Base-by-base conservation (phyloP, 2,329 filamentous ascomycete genomes). In the Chaetothyriales sp. region DNA sequence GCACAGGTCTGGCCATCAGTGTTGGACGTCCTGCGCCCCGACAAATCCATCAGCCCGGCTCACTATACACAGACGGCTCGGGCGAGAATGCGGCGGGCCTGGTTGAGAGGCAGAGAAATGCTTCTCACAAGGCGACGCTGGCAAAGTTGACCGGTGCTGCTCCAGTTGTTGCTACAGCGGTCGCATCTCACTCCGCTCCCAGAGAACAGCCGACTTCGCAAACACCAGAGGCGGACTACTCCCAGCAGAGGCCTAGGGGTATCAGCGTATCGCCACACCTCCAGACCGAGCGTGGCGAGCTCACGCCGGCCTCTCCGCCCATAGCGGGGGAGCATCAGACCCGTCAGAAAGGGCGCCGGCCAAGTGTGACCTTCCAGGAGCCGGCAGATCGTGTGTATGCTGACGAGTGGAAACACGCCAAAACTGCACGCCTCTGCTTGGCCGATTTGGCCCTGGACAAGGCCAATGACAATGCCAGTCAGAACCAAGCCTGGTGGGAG, bases 401-500 rank as follows among this genome's bases (percentile, higher is more conserved):
- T 22, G 66, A 66, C 18, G 84, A 89, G 62, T 88, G 84, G 83
- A 81, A 77, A 62, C 80, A 79, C 60, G 81, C 75, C 6, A 78
- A 76, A 0, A 72, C 81, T 32, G 82, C 81, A 32, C 75, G 74
- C 6, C 68, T 87, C 2, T 71, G 73, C 0, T 74, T 76, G 1
- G 63, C 70, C 1, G 66, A 84, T 48, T 72, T 86, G 26, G 78
- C 85, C 52, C 73, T 85, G 28, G 70, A 73, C 51, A 65, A 70
- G 18, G 53, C 65, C 15, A 48, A 58, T 12, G 39, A 49, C n/a
- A 61, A 65, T 36, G 59, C 61, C 26, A 77, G 80, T 43, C 75
- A 70, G 54, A 72, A 72, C 54, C 75, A 76, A 57, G 71, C 84
- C 1, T 93, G 86, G 86, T 92, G 87, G 86, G 87, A 93, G 62